Evolutionary conservation across 2,329 filamentous ascomycete genomes (phyloP), one percentile per base, ranked within the genome.

Genomic region (Penicillium crustosum): DNA sequence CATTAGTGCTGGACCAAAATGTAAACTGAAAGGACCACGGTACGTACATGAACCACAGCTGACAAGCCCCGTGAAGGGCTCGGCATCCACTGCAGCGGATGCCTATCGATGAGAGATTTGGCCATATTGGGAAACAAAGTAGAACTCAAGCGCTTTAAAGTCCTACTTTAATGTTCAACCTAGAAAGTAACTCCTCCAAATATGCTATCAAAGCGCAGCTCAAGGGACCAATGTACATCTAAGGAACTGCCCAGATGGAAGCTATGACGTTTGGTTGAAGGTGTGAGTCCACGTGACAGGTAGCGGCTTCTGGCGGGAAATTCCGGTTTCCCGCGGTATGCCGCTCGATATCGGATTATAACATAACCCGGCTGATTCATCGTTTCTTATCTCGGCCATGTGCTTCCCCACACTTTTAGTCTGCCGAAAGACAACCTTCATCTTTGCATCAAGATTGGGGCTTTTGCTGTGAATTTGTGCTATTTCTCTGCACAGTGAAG

Each of bases 11-110:
- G 27, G 12, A 21, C 19, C 10, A 5, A 31, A 31, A 43, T 35
- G 7, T 15, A 17, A 41, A 19, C 41, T 35, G 33, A 13, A 53
- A 45, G 29, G 13, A 44, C 35, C 38, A 59, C 3, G 31, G 43
- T 43, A 53, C 68, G 59, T 61, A 79, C 78, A 71, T 80, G 78
- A 43, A 81, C 64, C 36, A 76, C 31, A 19, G 77, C 73, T 19
- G 78, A 81, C 36, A 78, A 43, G 4, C 74, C 73, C 50, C 73
- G 67, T 17, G 76, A 76, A 13, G 79, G 79, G 53, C 78, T 79
- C 31, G 67, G 49, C 15, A 79, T 63, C 53, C 74, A 64, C 60
- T 81, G 79, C 15, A 80, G 67, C 7, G 78, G 78, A 60, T 81
- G 78, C 49, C 67, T 70, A 10, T 60, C 42, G 39, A 72, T 53